Evolutionary conservation across 1,284 basidiomycete species (phyloP), one percentile per base, ranked within the genome.

Genomic region (Leccinum subrobustum): DNA sequence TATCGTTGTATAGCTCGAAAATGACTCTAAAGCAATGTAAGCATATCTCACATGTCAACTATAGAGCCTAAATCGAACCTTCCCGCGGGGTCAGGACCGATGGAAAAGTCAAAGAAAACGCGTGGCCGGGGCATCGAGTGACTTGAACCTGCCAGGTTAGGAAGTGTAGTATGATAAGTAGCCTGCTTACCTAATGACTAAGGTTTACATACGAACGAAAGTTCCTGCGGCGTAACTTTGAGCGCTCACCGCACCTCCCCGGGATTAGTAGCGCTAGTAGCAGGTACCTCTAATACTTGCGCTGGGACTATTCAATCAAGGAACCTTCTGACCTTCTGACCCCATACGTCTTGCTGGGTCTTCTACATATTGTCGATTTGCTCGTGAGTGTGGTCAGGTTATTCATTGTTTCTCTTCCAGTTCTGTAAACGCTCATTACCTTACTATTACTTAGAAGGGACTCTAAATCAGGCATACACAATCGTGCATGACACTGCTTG

Each of bases 1-100:
- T 79, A 70, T 90, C 88, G 63, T 77, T 83, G 78, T 84, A 95
- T 9, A 96, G 80, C 74, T 96, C 94, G 64, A 95, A 91, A 65
- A 95, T 81, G 61, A 92, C 80, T 65, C 88, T 89, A 68, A 12
- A 65, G 57, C 55, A 52, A 44, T 31, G 31, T 60, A 31, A 64
- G 65, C 39, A 48, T 37, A 33, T 33, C 14, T 29, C 29, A 20
- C 47, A 50, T 8, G 14, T 11, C 6, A 39, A 4, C 18, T 18
- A 29, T 56, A 54, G 25, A 63, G 16, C 4, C 25, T 37, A 58
- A 18, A 31, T 42, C 58, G 35, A 59, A 87, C 86, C 90, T 82
- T 69, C 90, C 90, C 12, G 81, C 67, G n/a, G 79, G 77, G 27
- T 79, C 70, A 62, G 77, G 74, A 60, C 81, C 84, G 59, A 87